Evolutionary conservation across 371 early-diverging fungal species (phyloP).

Genomic region (Cokeromyces recurvatus): DNA sequence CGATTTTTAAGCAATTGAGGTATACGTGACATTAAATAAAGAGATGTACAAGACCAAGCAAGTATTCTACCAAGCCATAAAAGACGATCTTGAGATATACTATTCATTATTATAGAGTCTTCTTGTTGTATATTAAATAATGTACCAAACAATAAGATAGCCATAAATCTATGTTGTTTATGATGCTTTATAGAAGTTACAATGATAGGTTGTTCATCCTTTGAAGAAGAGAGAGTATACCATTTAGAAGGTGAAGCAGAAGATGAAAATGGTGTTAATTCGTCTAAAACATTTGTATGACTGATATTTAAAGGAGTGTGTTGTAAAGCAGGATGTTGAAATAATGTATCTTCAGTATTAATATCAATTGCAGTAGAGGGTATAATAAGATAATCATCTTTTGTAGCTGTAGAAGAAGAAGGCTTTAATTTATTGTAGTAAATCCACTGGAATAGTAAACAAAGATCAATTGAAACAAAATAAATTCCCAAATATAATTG

Average conservation of each 20-base stretch:
- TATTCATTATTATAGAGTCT: background rate
- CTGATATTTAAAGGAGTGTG: slow-evolving; percentile 34
- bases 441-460: slow-evolving; percentile 32
- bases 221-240: slow-evolving; percentile 28
- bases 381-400: slow-evolving; percentile 22
- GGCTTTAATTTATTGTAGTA: slow-evolving; percentile 28
- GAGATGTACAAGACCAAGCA: slow-evolving; percentile 59
- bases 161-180: slow-evolving; percentile 4
- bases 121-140: background rate
- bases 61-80: slow-evolving; percentile 49
- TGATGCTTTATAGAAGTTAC: background rate
- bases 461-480: slow-evolving; percentile 41
- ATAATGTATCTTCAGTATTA: too few species aligned
- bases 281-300: slow-evolving; percentile 14
- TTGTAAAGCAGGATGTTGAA: slow-evolving; percentile 38
- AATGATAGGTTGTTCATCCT: slow-evolving; percentile 4
- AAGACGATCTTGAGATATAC: slow-evolving; percentile 1
- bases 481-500: slow-evolving; percentile 55
- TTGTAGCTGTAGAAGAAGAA: too few species aligned
- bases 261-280: slow-evolving; percentile 35
- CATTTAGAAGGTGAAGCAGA: slow-evolving; percentile 46
- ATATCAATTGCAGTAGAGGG: too few species aligned
- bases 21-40: slow-evolving; percentile 63
- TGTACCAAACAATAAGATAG: slow-evolving; percentile 5
- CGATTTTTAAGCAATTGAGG: slow-evolving; percentile 65